Evolutionary conservation across 176 grass and related monocot genomes (phyloP), one percentile per base, ranked within the genome.

Genomic region (Carex kokanica): DNA sequence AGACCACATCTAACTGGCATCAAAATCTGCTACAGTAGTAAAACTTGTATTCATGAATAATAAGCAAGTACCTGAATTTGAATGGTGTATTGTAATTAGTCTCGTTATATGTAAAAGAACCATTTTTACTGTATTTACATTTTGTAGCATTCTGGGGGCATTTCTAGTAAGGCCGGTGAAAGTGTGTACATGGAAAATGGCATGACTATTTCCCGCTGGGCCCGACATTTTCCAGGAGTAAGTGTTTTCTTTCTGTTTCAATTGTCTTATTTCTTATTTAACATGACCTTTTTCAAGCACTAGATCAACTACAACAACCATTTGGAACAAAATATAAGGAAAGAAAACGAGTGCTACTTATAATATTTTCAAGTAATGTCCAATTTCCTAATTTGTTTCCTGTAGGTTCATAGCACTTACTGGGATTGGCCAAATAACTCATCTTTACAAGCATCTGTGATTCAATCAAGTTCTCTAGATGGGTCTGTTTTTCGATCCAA

Each of bases 181-280:
- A 90, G 90, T 81, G 95, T 98, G 60, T 45, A 32, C 23, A 81
- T 98, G 89, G 92, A 93, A 81, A 98, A 91, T 95, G 95, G 91
- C 82, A 95, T 95, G 91, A 93, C 68, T 72, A 93, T 98, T 56
- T 72, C 88, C n/a, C 79, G 88, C 32, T 98, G 95, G 95, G 82
- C 90, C 79, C 92, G 88, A 81, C 87, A 84, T 67, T 88, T 84
- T 41, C 80, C 90, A 87, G 89, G 86, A 86, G 95, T 98, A 80
- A 93, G 86, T 86, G 41, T 79, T 58, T 85, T 45, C 60, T 77
- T 43, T 56, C 34, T 54, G 3, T 78, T 66, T 82, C 24, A 82
- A 25, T 82, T 64, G 23, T 65, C 20, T 65, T 64, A 29, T 81
- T 24, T 64, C 71, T 81, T 80, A 20, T 80, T 21, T 60, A 3